Evolutionary conservation across 1,284 basidiomycete genomes (phyloP).

Genomic region (Microbotryum violaceum): DNA sequence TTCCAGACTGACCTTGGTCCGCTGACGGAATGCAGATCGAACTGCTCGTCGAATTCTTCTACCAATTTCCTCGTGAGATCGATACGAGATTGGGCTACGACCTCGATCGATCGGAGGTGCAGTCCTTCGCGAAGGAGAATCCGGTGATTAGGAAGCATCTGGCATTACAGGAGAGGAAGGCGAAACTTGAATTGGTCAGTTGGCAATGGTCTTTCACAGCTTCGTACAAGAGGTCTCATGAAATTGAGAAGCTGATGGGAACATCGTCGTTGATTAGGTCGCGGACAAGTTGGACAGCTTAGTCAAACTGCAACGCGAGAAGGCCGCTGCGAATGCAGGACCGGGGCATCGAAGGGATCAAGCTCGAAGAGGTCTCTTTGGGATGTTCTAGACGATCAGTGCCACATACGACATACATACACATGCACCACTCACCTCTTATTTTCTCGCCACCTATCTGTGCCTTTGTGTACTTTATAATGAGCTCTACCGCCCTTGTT

Average conservation of each 20-base stretch:
- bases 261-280: slow-evolving; percentile 25
- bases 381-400: slow-evolving; percentile 19
- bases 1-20: not conserved
- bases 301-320: slow-evolving; percentile 41
- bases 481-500: too few species aligned
- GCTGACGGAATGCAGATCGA: slow-evolving; percentile 57
- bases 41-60: slow-evolving; percentile 95
- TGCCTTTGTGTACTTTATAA: too few species aligned
- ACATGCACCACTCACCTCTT: too few species aligned
- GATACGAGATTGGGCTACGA: slow-evolving; percentile 90
- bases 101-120: slow-evolving; percentile 74
- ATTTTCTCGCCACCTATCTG: too few species aligned
- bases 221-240: not conserved
- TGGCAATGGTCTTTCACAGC: not conserved
- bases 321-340: slow-evolving; percentile 18
- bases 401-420: too few species aligned
- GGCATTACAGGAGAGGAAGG: slow-evolving; percentile 93
- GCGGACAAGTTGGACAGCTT: slow-evolving; percentile 40
- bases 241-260: too few species aligned
- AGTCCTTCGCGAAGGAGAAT: slow-evolving; percentile 89
- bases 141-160: slow-evolving; percentile 75
- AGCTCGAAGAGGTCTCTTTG: slow-evolving; percentile 21
- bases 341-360: slow-evolving; percentile 1
- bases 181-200: slow-evolving; percentile 87
- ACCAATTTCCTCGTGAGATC: slow-evolving; percentile 97